Base-by-base conservation (phyloP, 202 grass and related monocot species). In the Hordeum pubiflorum region DNA sequence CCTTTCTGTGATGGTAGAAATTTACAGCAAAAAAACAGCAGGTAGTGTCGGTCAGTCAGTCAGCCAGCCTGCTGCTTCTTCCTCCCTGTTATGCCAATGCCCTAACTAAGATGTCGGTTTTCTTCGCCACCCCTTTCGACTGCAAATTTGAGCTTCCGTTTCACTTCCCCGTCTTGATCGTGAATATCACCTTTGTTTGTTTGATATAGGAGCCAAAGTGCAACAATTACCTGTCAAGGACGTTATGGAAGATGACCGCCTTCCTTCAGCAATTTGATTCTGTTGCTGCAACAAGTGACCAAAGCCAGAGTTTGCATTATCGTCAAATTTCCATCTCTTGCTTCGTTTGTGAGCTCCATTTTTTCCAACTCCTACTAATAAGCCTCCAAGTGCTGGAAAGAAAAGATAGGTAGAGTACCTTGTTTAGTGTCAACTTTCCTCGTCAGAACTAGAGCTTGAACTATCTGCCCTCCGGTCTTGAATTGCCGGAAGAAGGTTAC, bases 401-500 rank as follows among this genome's bases (percentile, higher is more conserved):
- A 72, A 17, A 9, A n/a, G 38, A 6, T 50, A 50, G 44, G 44
- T 0, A 50, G 72, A 14, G 9, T 41, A 55, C 32, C 69, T 74
- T 54, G 34, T 76, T 71, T 59, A 41, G 44, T 69, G 12, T 56
- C 82, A 87, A 56, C 59, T 75, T 5, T 75, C 87, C 38, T 86
- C 87, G 31, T 79, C 83, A 63, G 87, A 89, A 48, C 74, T 82
- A 82, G 87, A 85, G 37, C 91, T 91, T 54, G 92, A 91, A 43
- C 63, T 88, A 38, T 87, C 75, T 33, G 63, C 71, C 23, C 90
- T 84, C 3, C 78, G 85, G 61, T 91, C 87, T 82, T 69, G 68
- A 64, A 95, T 93, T 15, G 87, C 90, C 0, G 92, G 89, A 66
- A 91, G 87, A 32, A 95, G 55, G 39, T 93, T 80, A 69, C 63